A percentile compares a stretch with the other conserved stretches of the same genome.
Evolutionary conservation across 1,284 basidiomycete species (phyloP).

Genomic region (Leucoagaricus sp.): DNA sequence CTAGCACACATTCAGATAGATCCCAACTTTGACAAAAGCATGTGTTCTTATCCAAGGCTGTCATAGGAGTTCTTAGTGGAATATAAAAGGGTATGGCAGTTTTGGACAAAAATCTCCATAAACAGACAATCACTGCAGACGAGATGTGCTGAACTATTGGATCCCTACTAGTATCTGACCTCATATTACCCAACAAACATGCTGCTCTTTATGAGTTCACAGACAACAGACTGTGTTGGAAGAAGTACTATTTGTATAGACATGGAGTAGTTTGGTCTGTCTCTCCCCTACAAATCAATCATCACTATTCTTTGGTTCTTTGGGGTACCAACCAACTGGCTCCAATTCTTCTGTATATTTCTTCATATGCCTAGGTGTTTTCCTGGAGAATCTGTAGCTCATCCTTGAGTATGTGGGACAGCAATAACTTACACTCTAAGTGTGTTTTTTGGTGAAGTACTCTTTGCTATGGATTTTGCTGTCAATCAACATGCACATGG

Average conservation of each 20-base stretch:
- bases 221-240: constrained; percentile 38
- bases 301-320: constrained; percentile 40
- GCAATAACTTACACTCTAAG: constrained; percentile 33
- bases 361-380: constrained; percentile 37
- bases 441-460: constrained; percentile 32
- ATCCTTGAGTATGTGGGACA: constrained; percentile 34
- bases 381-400: constrained; percentile 29
- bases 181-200: constrained; percentile 41
- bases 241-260: constrained; percentile 42
- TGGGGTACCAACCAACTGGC: constrained; percentile 38
- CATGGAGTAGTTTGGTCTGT: constrained; percentile 48
- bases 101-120: constrained; percentile 27
- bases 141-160: constrained; percentile 34
- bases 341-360: constrained; percentile 38
- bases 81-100: constrained; percentile 30
- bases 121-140: constrained; percentile 22
- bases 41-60: constrained; percentile 37
- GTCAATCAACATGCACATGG: constrained; percentile 41
- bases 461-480: constrained; percentile 47
- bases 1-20: constrained; percentile 39
- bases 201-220: constrained; percentile 40
- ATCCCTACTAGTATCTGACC: constrained; percentile 34
- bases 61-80: constrained; percentile 26
- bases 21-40: constrained; percentile 36
- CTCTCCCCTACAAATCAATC: constrained; percentile 41